Conservation (phyloP, 345 rosid species). For the Brassica juncea region DNA sequence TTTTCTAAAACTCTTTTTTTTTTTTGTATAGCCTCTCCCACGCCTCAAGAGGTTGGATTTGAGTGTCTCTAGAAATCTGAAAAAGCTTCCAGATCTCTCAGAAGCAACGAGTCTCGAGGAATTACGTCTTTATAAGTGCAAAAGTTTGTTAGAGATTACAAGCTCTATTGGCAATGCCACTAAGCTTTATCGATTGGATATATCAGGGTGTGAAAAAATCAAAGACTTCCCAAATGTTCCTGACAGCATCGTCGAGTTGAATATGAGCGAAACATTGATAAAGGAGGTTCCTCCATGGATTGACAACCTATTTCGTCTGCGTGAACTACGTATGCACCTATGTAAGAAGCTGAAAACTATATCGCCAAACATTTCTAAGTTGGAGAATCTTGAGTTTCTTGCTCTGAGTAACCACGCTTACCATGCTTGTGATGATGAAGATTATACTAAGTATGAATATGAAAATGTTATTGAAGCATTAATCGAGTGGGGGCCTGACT, state of each 20-base stretch:
- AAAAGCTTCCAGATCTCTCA: not conserved
- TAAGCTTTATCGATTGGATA: not conserved
- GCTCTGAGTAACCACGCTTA: not conserved
- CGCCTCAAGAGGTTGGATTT: not conserved
- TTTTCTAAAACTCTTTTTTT: not conserved
- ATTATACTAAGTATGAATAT: too few relatives aligned
- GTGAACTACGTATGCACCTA: not conserved
- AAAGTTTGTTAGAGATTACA: not conserved
- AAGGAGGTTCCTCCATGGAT: slow-evolving; percentile 6
- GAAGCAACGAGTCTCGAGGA: not conserved
- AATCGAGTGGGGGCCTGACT: not conserved
- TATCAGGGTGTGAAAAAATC: slow-evolving; percentile 9
- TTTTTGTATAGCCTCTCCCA: not conserved
- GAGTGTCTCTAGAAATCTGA: not conserved
- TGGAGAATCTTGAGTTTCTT: slow-evolving; percentile 5
- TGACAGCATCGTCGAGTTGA: not conserved
- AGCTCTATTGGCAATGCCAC: slow-evolving; percentile 17
- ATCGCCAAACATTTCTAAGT: slow-evolving; percentile 25
- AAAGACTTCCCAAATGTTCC: slow-evolving; percentile 30
- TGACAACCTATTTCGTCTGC: not conserved
- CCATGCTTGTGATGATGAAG: not conserved
- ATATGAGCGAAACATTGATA: not conserved
- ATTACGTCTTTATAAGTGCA: not conserved
- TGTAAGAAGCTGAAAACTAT: not conserved
- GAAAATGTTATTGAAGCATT: not conserved